Evolutionary conservation across 1,139 yeast species (phyloP), one percentile per base, ranked within the genome.

Genomic region (Debaryomyces coudertii): DNA sequence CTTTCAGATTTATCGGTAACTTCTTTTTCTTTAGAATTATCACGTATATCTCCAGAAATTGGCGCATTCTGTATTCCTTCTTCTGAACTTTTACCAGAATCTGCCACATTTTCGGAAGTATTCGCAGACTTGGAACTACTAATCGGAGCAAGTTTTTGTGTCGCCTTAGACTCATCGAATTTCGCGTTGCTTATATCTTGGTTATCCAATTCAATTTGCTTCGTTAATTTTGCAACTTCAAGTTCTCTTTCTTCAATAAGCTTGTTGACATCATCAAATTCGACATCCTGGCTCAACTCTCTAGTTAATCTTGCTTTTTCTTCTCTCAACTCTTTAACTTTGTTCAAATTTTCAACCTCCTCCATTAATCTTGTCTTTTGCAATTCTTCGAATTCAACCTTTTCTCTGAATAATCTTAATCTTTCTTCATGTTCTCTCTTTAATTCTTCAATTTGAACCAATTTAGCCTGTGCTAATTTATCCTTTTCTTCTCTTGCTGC

Each of bases 331-430:
- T 64, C 62, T 49, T 66, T 61, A 47, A 71, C 69, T 47, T 69
- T 68, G 53, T 67, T 68, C 62, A 70, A 66, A 52, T 69, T 68
- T 36, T 62, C 72, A 48, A 70, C 73, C 54, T 71, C 76, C 47
- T 68, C 74, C 45, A 63, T 48, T 40, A 70, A 60, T 52, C 75
- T 63, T 23, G 58, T 50, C 51, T 66, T 70, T 57, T 69, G 72
- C 43, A 67, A 55, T 46, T 66, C 72, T 55, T 71, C 76, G 43
- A 64, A 66, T 40, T 65, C 70, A 45, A 68, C 60, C 49, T 67
- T 62, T 43, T 66, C 60, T 53, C 61, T 61, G 54, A 58, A 66
- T 43, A 69, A 60, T 48, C 47, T 59, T 47, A 67, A 53, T 49
- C 62, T 65, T 28, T 61, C 70, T 14, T 61, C 65, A 49, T 69